Percentiles rank a stretch among this genome's conserved stretches.
Conservation (phyloP, 176 grass and related monocot species). For the Olyra latifolia region DNA sequence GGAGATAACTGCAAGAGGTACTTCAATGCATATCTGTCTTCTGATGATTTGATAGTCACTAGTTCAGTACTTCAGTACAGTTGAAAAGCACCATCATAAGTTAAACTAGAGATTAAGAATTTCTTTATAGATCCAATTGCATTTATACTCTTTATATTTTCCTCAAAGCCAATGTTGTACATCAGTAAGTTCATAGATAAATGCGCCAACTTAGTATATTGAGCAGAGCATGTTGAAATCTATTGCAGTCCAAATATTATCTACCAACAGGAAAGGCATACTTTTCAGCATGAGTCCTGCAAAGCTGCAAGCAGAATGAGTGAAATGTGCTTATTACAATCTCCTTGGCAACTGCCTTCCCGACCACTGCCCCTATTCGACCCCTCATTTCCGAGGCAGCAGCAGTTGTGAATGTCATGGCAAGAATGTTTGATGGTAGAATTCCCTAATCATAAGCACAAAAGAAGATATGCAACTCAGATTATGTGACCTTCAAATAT, state of each 20-base stretch:
- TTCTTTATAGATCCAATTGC: background rate
- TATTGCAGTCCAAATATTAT: conserved; percentile 8
- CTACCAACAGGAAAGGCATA: conserved; percentile 35
- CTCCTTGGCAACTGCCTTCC: conserved; percentile 79
- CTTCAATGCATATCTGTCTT: conserved; percentile 19
- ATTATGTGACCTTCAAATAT: conserved; percentile 30
- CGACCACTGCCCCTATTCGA: conserved; percentile 70
- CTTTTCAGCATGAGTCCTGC: conserved; percentile 89
- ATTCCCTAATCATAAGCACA: conserved; percentile 52
- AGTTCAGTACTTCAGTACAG: background rate
- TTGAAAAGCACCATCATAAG: conserved; percentile 20
- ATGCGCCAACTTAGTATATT: background rate
- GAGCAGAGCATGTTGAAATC: conserved; percentile 6
- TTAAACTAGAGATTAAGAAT: background rate
- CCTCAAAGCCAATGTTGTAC: background rate
- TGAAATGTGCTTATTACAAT: conserved; percentile 93
- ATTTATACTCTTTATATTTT: conserved; percentile 16
- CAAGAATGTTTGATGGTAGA: conserved; percentile 73
- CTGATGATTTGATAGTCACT: background rate
- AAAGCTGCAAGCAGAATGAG: conserved; percentile 94
- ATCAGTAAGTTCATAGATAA: background rate
- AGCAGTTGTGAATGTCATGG: conserved; percentile 94
- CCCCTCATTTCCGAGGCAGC: conserved; percentile 95
- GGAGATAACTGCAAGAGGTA: conserved; percentile 18
- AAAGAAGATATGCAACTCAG: conserved; percentile 17